These are phyloP conservation scores for Paramyrothecium roridum DNA, from an alignment of 2,329 filamentous ascomycete genomes.

Conservation along the genomic window DNA sequence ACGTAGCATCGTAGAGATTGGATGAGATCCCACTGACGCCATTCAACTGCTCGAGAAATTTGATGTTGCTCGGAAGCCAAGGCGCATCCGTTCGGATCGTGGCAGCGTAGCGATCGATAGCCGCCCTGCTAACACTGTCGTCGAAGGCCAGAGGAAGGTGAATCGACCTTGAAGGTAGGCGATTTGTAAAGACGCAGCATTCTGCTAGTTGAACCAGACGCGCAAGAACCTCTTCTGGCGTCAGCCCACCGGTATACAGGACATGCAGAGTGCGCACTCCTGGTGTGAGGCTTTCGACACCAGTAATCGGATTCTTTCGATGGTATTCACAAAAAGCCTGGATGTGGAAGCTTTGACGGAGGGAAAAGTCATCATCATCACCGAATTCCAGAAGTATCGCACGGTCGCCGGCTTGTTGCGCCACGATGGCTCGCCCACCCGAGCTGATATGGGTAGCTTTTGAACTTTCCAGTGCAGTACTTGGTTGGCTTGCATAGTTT, in stretches of 20 bases:
- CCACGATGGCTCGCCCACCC: neutral
- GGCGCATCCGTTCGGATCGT: slow-evolving; percentile 59
- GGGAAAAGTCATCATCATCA: slow-evolving; percentile 20
- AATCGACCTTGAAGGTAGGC: slow-evolving; percentile 25
- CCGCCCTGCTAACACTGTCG: slow-evolving; percentile 38
- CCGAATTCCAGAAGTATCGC: slow-evolving; percentile 31
- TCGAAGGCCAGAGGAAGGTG: slow-evolving; percentile 35
- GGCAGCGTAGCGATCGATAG: slow-evolving; percentile 57
- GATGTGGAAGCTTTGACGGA: slow-evolving; percentile 28
- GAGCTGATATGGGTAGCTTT: neutral
- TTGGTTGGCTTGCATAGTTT: accelerated
- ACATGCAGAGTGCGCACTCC: slow-evolving; percentile 32
- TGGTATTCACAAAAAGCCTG: slow-evolving; percentile 29
- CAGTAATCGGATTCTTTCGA: slow-evolving; percentile 17
- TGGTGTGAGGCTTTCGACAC: slow-evolving; percentile 26
- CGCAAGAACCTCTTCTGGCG: slow-evolving; percentile 14
- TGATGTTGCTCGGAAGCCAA: slow-evolving; percentile 60
- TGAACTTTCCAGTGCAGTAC: neutral
- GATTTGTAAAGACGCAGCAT: slow-evolving; percentile 14
- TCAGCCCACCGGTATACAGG: slow-evolving; percentile 16
- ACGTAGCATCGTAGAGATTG: slow-evolving; percentile 25
- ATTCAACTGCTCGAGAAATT: slow-evolving; percentile 42
- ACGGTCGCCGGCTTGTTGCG: slow-evolving; percentile 26
- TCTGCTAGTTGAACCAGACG: slow-evolving; percentile 16
- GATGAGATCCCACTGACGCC: slow-evolving; percentile 22